Base-by-base conservation (phyloP, 768 basidiomycete genomes). In the Lentinula boryana region DNA sequence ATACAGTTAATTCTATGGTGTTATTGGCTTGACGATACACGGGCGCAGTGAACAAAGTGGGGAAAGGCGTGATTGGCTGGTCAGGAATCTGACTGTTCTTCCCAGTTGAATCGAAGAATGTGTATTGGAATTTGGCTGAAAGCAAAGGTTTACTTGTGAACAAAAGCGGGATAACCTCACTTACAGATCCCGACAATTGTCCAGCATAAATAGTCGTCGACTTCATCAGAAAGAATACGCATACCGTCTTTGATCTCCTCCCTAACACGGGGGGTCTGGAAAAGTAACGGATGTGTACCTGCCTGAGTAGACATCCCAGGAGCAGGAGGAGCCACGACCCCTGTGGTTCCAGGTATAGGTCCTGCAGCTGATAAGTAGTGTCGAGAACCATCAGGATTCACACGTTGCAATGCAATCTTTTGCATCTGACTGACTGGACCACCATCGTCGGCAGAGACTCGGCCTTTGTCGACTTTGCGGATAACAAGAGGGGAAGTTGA, bases 351-450 rank as follows among this genome's bases (percentile, higher is more conserved):
- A 56, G 89, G 86, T 62, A 89, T 79, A 15, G 93, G 92, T 8
- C 93, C 91, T 4, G 93, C 91, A 31, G 94, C 94, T 49, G 90
- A 91, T 56, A 97, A 74, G 71, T 95, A 97, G 74, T 91, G 91
- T 68, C 93, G 80, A 41, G 89, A 83, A 41, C 91, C 93, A 74
- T 88, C 91, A 62, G 84, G 78, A 68, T 91, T 89, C 58, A 91
- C 84, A 58, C 91, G 81, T 68, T 94, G 89, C 46, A 98, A 77
- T 1, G 94, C 95, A 63, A 98, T 91, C 77, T 95, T 93, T 76
- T 98, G 95, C 87, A 98, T 93, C 72, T 96, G 94, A 68, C 92
- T 94, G 63, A 98, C 91, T 44, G 93, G 95, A 5, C 93, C 91
- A 18, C 90, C 91, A 68, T 94, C 89, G 65, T 94, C 91, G n/a